A percentile compares a stretch with the other conserved stretches of the same genome.
Evolutionary conservation across 139 green algal species (phyloP).

Genomic region (Bryopsis sp.): DNA sequence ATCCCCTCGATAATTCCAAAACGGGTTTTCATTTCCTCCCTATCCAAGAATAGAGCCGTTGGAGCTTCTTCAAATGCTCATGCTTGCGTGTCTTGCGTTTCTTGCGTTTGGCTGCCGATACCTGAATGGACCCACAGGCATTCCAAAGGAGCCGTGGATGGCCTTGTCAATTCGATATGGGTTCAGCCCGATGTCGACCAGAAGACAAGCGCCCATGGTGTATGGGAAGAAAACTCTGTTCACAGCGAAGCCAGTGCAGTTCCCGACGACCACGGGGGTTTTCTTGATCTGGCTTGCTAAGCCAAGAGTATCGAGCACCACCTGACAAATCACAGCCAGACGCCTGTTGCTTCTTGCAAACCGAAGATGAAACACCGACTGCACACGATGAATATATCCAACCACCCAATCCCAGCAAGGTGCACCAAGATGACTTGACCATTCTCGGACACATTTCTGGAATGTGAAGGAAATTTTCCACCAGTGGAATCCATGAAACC

Average conservation of each 20-base stretch:
- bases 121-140: constrained; percentile 98
- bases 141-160: constrained; percentile 83
- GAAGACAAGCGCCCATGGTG: constrained; percentile 86
- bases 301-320: constrained; percentile 82
- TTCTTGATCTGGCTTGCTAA: constrained; percentile 87
- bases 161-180: constrained; percentile 68
- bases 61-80: too few species aligned
- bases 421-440: too few species aligned
- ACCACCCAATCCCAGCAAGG: too few species aligned
- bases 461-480: too few species aligned
- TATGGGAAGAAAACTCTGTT: constrained; percentile 99
- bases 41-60: too few species aligned
- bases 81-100: too few species aligned
- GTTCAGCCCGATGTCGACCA: constrained; percentile 70
- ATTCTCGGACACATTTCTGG: too few species aligned
- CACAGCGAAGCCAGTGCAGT: constrained; percentile 98
- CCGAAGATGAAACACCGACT: too few species aligned
- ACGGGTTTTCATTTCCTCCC: too few species aligned
- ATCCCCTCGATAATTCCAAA: too few species aligned
- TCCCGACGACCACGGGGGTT: constrained; percentile 95
- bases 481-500: too few species aligned
- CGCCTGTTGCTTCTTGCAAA: background rate
- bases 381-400: too few species aligned
- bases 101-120: background rate
- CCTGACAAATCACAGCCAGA: constrained; percentile 37